Evolutionary conservation across 305 asterid genomes (phyloP).

Genomic region (Plantago rigida): DNA sequence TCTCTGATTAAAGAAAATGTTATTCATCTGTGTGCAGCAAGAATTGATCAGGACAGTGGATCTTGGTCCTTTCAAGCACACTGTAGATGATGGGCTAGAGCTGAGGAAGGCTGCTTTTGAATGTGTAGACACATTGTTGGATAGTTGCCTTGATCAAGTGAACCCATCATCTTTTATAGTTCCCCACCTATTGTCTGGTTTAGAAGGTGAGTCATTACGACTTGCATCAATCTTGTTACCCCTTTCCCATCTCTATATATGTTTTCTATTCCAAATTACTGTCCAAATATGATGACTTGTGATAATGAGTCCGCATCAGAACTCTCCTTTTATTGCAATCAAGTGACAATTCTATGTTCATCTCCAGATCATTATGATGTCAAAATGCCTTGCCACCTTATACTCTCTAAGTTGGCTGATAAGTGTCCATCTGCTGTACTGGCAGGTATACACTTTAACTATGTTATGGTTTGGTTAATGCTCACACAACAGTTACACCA

Average conservation of each 20-base stretch:
- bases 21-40: constrained; percentile 53
- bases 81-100: constrained; percentile 99
- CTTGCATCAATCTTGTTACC: background rate
- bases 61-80: constrained; percentile 98
- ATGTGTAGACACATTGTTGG: constrained; percentile 93
- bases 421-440: constrained; percentile 94
- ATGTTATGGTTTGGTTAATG: constrained; percentile 7
- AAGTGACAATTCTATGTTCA: constrained; percentile 11
- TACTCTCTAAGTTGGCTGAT: constrained; percentile 91
- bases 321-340: background rate
- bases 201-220: constrained; percentile 60
- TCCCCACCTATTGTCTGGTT: constrained; percentile 88
- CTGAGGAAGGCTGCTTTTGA: constrained; percentile 98
- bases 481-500: background rate
- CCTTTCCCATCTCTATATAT: background rate
- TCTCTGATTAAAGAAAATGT: background rate
- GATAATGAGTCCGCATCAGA: constrained; percentile 14
- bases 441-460: constrained; percentile 54
- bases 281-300: constrained; percentile 7
- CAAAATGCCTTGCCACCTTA: constrained; percentile 98
- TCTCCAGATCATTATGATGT: constrained; percentile 91
- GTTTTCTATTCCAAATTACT: constrained; percentile 3
- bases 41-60: constrained; percentile 96
- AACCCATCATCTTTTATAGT: constrained; percentile 95
- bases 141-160: constrained; percentile 92